Percentiles rank a stretch among this genome's conserved stretches.
Evolutionary conservation across 2,329 filamentous ascomycete genomes (phyloP).

Genomic region (Daldinia sp.): DNA sequence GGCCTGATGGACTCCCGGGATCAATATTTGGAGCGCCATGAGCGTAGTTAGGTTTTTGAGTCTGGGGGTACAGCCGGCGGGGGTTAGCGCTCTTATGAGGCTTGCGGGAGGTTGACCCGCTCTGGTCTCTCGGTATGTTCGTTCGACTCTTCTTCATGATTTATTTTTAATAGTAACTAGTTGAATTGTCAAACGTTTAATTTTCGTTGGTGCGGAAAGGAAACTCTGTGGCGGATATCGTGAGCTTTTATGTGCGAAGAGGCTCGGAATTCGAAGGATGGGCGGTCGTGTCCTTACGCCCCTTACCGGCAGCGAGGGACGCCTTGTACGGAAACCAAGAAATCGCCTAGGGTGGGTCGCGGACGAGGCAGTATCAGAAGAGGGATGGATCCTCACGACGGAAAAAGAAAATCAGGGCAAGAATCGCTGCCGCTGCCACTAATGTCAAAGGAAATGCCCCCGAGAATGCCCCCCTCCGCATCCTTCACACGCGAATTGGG

Average conservation of each 20-base stretch:
- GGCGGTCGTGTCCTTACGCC: neutral
- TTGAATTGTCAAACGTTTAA: neutral
- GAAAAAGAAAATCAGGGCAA: neutral
- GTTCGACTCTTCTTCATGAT: slow-evolving; percentile 8
- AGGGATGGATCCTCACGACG: neutral
- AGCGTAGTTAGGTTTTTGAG: neutral
- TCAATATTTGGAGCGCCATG: neutral
- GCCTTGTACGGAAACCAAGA: neutral
- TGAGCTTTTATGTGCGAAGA: slow-evolving; percentile 4
- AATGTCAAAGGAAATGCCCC: neutral
- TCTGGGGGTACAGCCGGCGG: neutral
- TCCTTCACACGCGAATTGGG: neutral
- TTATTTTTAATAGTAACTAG: neutral
- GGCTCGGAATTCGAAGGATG: slow-evolving; percentile 16
- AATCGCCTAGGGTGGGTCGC: neutral
- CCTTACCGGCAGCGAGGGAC: neutral
- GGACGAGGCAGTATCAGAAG: neutral
- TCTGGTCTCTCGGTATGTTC: too few species aligned
- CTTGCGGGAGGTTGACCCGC: neutral
- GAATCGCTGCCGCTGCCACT: slow-evolving; percentile 1
- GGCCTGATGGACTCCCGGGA: neutral
- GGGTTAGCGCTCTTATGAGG: neutral
- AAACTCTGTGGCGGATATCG: neutral
- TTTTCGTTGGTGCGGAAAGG: neutral
- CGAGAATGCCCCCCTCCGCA: too few species aligned